Percentiles rank a stretch among this genome's conserved stretches.
Evolutionary conservation across 768 basidiomycete species (phyloP).

Genomic region (Coprinopsis cinerea): DNA sequence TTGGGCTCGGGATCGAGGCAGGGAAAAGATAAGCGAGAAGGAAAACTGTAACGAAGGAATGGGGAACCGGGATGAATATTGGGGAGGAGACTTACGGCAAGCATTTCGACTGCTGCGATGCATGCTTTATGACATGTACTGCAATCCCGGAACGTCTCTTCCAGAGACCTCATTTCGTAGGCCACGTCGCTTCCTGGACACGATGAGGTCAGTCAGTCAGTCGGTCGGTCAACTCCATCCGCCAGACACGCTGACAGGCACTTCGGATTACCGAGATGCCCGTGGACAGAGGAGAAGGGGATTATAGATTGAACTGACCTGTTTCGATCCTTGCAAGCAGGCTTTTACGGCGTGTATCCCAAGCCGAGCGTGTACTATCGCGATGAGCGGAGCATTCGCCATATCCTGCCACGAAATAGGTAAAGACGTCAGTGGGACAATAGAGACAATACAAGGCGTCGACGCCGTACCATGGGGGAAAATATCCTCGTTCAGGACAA

Average conservation of each 20-base stretch:
- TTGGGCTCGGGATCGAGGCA: slow-evolving; percentile 10
- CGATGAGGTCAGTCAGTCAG: slow-evolving; percentile 9
- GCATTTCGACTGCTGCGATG: slow-evolving; percentile 62
- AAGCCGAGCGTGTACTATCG: slow-evolving; percentile 35
- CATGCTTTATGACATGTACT: slow-evolving; percentile 53
- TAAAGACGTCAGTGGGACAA: not conserved
- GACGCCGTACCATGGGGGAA: slow-evolving; percentile 55
- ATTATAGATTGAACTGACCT: slow-evolving; percentile 28
- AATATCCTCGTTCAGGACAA: slow-evolving; percentile 53
- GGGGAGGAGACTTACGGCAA: slow-evolving; percentile 55
- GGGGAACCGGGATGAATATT: not conserved
- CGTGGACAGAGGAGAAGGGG: not conserved
- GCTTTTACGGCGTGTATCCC: slow-evolving; percentile 46
- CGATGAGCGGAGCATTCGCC: slow-evolving; percentile 53
- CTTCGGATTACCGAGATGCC: no score
- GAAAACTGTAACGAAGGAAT: no score
- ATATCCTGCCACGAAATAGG: slow-evolving; percentile 35
- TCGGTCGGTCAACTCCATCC: slow-evolving; percentile 5
- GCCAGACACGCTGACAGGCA: no score
- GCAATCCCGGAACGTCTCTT: slow-evolving; percentile 42
- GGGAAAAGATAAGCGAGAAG: no score
- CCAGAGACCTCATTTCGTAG: slow-evolving; percentile 56
- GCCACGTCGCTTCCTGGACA: slow-evolving; percentile 57
- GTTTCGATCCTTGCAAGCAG: slow-evolving; percentile 46
- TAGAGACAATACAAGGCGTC: not conserved